A percentile compares a stretch with the other conserved stretches of the same genome.
phyloP scores from a whole-genome alignment of 2,329 filamentous ascomycete genomes.

The Rugonectria rugulosa region DNA sequence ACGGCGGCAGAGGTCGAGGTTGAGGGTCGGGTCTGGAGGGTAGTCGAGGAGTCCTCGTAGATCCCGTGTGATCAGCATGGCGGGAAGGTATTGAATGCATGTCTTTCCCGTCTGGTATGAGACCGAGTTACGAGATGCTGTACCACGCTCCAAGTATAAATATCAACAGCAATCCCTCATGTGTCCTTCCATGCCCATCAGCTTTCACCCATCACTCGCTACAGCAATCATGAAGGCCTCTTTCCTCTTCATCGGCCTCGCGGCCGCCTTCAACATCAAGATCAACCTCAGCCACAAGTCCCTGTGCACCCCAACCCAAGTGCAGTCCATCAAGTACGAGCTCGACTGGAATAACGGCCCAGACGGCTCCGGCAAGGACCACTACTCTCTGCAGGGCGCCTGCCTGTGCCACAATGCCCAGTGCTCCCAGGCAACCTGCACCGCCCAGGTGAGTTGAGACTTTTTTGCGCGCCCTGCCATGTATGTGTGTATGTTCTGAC shows the following conservation, averaged over 20 bases:
- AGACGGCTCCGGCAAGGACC: neutral
- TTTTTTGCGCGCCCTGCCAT: neutral
- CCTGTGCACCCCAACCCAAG: neutral
- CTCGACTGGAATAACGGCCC: neutral
- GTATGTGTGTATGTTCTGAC: neutral
- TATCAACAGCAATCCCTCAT: too few species aligned
- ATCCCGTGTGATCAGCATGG: too few species aligned
- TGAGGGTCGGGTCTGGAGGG: constrained; percentile 42
- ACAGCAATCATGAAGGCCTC: neutral
- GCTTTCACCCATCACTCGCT: neutral
- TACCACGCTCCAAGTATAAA: too few species aligned
- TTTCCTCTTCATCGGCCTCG: neutral
- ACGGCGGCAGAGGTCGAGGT: constrained; percentile 27
- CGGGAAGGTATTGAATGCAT: neutral
- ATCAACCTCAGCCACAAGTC: neutral
- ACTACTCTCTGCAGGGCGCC: neutral
- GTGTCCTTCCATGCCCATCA: too few species aligned
- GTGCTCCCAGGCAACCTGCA: neutral
- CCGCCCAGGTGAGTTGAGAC: neutral
- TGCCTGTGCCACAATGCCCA: neutral
- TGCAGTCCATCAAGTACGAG: neutral
- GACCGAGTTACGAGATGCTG: too few species aligned
- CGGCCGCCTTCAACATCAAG: neutral
- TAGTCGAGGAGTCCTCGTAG: constrained; percentile 39
- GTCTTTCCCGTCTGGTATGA: neutral